Conservation (phyloP, 1,139 yeast species). For the Debaryomyces nepalensis region DNA sequence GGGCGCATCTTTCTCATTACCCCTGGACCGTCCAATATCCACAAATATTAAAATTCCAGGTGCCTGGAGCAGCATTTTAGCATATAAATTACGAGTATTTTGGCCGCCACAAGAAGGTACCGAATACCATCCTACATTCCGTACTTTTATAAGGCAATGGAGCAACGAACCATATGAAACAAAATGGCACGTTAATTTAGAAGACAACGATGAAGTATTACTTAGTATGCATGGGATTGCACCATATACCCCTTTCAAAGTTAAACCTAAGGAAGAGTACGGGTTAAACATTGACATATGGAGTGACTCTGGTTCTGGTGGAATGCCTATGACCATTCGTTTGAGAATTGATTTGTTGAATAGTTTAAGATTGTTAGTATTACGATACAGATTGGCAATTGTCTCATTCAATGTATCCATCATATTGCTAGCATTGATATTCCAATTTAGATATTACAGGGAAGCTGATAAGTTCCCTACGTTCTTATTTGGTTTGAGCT, state of each 20-base stretch:
- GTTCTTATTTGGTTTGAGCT: constrained; percentile 50
- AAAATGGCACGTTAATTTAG: constrained; percentile 69
- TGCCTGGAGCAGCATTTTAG: constrained; percentile 66
- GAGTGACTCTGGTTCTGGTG: constrained; percentile 32
- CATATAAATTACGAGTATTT: constrained; percentile 49
- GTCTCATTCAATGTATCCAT: constrained; percentile 61
- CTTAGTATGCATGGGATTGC: constrained; percentile 71
- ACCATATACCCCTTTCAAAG: constrained; percentile 69
- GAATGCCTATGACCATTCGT: constrained; percentile 34
- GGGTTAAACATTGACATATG: constrained; percentile 52
- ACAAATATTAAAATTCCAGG: constrained; percentile 55
- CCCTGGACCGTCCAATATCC: constrained; percentile 50
- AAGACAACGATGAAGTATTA: constrained; percentile 31
- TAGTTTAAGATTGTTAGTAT: constrained; percentile 56
- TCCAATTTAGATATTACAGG: constrained; percentile 50
- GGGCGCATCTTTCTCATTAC: constrained; percentile 45
- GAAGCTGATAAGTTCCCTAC: constrained; percentile 46
- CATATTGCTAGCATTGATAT: constrained; percentile 44
- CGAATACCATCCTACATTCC: constrained; percentile 33
- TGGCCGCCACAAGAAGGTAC: constrained; percentile 20
- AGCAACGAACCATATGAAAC: constrained; percentile 71
- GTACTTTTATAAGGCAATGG: constrained; percentile 73
- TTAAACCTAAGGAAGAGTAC: constrained; percentile 21
- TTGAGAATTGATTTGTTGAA: constrained; percentile 47
- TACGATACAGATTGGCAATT: constrained; percentile 66